Evolutionary conservation across 805 yeast species (phyloP).

Genomic region (Cyberlindnera mycetangii): DNA sequence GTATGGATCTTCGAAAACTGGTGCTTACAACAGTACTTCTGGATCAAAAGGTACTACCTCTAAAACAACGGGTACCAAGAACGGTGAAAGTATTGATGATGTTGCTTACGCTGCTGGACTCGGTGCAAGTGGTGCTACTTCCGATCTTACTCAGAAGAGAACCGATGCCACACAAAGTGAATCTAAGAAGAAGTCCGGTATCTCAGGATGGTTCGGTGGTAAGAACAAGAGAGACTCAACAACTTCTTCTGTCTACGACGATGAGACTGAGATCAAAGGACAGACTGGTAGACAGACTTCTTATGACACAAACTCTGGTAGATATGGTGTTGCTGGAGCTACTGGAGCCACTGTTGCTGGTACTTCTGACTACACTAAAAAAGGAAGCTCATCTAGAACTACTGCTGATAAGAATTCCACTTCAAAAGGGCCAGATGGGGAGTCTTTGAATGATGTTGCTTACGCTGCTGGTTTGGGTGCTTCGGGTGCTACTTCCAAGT

Average conservation of each 20-base stretch:
- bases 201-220: constrained; percentile 4
- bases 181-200: constrained; percentile 2
- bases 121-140: constrained; percentile 8
- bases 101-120: constrained; percentile 7
- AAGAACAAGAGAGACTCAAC: constrained; percentile 6
- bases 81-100: neutral
- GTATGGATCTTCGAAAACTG: constrained; percentile 6
- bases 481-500: constrained; percentile 7
- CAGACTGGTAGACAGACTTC: constrained; percentile 6
- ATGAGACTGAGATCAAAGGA: neutral
- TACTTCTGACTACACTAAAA: constrained; percentile 1
- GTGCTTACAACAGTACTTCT: constrained; percentile 8
- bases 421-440: neutral
- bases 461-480: constrained; percentile 8
- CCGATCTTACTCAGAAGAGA: neutral
- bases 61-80: neutral
- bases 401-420: constrained; percentile 1
- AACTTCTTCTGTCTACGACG: neutral
- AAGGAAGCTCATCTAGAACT: constrained; percentile 2
- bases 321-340: neutral
- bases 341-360: neutral
- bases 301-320: neutral
- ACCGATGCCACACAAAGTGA: neutral
- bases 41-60: constrained; percentile 7
- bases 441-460: constrained; percentile 10